Evolutionary conservation across 208 protist genomes (phyloP), one percentile per base, ranked within the genome.

Genomic region (Crithidia mellificae): DNA sequence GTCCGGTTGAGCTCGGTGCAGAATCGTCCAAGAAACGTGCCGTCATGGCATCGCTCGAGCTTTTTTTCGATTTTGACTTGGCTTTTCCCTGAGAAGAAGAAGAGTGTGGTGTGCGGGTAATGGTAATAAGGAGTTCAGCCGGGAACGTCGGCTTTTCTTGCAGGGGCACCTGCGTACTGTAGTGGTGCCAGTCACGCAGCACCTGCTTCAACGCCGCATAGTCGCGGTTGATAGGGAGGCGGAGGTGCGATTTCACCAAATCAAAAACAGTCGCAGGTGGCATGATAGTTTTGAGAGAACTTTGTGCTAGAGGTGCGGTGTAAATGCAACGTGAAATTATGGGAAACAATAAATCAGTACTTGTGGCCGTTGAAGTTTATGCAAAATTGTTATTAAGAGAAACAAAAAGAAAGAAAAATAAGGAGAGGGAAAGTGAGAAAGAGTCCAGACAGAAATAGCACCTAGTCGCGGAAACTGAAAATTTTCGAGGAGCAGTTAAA

Each of bases 111-210:
- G n/a, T 27, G 0, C 68, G 75, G 6, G 39, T 72, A 19, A 91
- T 70, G 17, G 69, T 68, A 25, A 94, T 77, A 49, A 69, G 62
- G 14, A 94, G 69, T 57, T 75, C 77, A 1, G 88, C 88, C 9
- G 77, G 29, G 56, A 83, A 81, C 27, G 80, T 83, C 0, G 75
- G 71, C 58, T 87, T 91, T 30, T 77, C 49, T 57, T 89, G 79
- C 57, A 95, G 72, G 15, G 79, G 64, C n/a, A 77, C 59, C 27
- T 63, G 46, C 46, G 87, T 83, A 8, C 52, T 80, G 74, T 91
- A 91, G 24, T 63, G 58, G 17, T 81, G 65, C 87, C 84, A 93
- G 29, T 95, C 85, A 2, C 74, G 78, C 62, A 95, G 74, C 19
- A 84, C 85, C 9, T 46, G 61, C 63, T 88, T 87, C 25, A 95